These are phyloP conservation scores for Xerocomellus chrysenteron DNA, from an alignment of 768 basidiomycete species.

Conservation along the genomic window DNA sequence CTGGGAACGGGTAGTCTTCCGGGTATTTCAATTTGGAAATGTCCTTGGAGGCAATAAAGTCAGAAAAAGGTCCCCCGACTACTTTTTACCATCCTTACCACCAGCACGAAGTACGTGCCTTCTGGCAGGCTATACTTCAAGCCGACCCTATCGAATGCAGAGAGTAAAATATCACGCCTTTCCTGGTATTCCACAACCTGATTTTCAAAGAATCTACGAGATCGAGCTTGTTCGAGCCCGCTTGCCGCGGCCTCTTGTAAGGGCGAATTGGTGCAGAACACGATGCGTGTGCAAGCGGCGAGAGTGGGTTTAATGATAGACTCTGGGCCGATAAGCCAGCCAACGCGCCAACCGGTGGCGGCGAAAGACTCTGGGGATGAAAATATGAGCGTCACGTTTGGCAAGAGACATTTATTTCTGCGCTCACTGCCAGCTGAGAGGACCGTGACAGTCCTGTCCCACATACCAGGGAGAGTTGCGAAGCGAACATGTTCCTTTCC, in stretches of 20 bases:
- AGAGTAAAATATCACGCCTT: conserved; percentile 69
- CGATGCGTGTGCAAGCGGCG: conserved; percentile 89
- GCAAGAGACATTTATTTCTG: not conserved
- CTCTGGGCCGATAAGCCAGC: conserved; percentile 90
- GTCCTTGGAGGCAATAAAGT: conserved; percentile 47
- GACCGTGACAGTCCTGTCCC: conserved; percentile 96
- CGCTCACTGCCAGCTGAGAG: conserved; percentile 89
- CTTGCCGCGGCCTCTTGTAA: conserved; percentile 90
- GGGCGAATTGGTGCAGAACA: conserved; percentile 94
- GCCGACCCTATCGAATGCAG: conserved; percentile 81
- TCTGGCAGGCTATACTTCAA: conserved; percentile 85
- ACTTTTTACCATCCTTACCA: conserved; percentile 49
- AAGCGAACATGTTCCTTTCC: conserved; percentile 88
- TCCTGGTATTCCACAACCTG: conserved; percentile 80
- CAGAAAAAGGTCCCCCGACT: not conserved
- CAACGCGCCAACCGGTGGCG: conserved; percentile 96
- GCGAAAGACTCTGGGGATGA: conserved; percentile 79
- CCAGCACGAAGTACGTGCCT: conserved; percentile 87
- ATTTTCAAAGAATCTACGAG: conserved; percentile 73
- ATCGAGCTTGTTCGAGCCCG: conserved; percentile 78
- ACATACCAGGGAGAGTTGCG: conserved; percentile 95
- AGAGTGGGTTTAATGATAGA: conserved; percentile 84
- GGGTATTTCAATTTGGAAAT: conserved; percentile 78
- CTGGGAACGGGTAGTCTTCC: conserved; percentile 80
- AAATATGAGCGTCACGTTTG: not conserved